Evolutionary conservation across 2,329 filamentous ascomycete genomes (phyloP).

Genomic region (Talaromyces sp.): DNA sequence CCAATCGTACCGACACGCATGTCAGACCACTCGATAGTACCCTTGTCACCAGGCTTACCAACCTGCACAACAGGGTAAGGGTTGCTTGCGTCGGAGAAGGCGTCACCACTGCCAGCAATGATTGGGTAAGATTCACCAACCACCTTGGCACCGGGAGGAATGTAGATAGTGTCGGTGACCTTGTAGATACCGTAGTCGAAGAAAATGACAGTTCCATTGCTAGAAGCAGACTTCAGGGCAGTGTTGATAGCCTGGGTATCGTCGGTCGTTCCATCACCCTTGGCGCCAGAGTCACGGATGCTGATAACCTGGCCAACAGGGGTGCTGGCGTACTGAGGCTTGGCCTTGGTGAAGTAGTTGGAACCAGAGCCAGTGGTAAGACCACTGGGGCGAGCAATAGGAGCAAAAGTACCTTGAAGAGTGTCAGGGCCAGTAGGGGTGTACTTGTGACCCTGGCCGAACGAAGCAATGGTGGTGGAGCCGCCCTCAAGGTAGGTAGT

Average conservation of each 20-base stretch:
- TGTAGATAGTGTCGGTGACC: slow-evolving; percentile 40
- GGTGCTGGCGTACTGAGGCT: slow-evolving; percentile 48
- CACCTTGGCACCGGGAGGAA: slow-evolving; percentile 47
- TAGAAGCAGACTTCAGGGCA: slow-evolving; percentile 53
- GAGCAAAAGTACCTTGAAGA: slow-evolving; percentile 39
- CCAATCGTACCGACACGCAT: slow-evolving; percentile 66
- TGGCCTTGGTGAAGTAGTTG: slow-evolving; percentile 44
- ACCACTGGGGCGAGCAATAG: slow-evolving; percentile 37
- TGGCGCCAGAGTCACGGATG: slow-evolving; percentile 37
- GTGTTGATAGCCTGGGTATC: slow-evolving; percentile 85
- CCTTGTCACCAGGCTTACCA: slow-evolving; percentile 58
- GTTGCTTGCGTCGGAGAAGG: slow-evolving; percentile 51
- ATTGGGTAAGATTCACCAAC: slow-evolving; percentile 51
- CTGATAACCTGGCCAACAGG: slow-evolving; percentile 37
- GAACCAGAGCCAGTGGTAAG: slow-evolving; percentile 35
- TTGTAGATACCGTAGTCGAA: slow-evolving; percentile 53
- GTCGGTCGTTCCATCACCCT: slow-evolving; percentile 62
- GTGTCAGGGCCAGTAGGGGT: slow-evolving; percentile 38
- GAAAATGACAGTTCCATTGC: slow-evolving; percentile 48
- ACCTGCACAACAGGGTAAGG: slow-evolving; percentile 63
- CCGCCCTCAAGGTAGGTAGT: slow-evolving; percentile 25
- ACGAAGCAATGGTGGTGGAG: slow-evolving; percentile 32
- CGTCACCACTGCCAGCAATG: slow-evolving; percentile 52
- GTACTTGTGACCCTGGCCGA: slow-evolving; percentile 41
- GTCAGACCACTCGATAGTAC: slow-evolving; percentile 65